Percentiles rank a stretch among this genome's conserved stretches.
These are phyloP conservation scores for Ophidiomyces ophidiicola DNA, from an alignment of 2,329 filamentous ascomycete species.

Conservation along the genomic window DNA sequence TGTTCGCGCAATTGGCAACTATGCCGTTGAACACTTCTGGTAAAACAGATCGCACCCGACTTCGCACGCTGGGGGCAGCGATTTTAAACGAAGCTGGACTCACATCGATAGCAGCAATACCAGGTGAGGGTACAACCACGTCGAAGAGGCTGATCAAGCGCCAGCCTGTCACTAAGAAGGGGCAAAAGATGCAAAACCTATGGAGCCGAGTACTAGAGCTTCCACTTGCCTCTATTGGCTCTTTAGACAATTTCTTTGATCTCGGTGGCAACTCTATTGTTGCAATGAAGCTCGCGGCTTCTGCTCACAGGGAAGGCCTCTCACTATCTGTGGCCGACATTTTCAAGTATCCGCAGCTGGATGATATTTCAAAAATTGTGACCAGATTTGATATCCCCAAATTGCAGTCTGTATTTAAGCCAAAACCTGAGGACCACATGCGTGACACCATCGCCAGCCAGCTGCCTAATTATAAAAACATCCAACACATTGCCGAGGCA, in stretches of 20 bases:
- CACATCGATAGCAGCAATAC: not conserved
- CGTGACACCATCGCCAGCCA: not conserved
- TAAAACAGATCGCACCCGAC: conserved; percentile 23
- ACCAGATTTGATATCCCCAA: not conserved
- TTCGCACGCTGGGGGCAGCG: not conserved
- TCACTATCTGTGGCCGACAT: conserved; percentile 9
- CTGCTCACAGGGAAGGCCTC: not conserved
- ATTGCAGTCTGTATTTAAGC: not conserved
- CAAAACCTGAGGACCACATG: not conserved
- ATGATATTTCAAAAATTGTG: not conserved
- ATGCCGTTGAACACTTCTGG: conserved; percentile 26
- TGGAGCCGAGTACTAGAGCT: conserved; percentile 3
- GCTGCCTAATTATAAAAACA: not conserved
- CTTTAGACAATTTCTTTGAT: conserved; percentile 8
- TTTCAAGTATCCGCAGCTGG: not conserved
- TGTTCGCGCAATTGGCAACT: conserved; percentile 8
- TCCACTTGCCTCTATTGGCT: not conserved
- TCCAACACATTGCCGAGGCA: not conserved
- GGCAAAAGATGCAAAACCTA: conserved; percentile 5
- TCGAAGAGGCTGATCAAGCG: not conserved
- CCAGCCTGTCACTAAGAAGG: not conserved
- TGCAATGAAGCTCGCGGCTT: conserved; percentile 21
- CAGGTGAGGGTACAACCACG: no score
- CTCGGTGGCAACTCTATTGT: conserved; percentile 30
- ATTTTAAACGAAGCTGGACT: not conserved